Evolutionary conservation across 2,329 filamentous ascomycete species (phyloP), one percentile per base, ranked within the genome.

Genomic region (Aspergillus flavus): DNA sequence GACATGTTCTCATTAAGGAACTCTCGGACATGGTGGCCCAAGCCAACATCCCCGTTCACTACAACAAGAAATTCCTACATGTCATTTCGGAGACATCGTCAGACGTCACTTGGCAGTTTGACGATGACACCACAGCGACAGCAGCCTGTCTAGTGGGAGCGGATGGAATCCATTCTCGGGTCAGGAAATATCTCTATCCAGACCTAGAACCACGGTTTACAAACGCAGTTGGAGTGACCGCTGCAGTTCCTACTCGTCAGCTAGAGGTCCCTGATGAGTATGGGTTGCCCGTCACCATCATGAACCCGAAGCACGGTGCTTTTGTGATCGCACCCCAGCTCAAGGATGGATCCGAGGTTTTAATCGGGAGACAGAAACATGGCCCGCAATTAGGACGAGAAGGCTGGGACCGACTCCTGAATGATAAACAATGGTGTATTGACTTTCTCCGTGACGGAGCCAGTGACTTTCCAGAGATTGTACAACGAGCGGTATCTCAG

Each of bases 91-190:
- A 85, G 59, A 75, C 73, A 0, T 73, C 77, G 0, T 61, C 78
- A 0, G 70, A 71, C 0, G 82, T 87, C 0, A 78, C 73, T 0
- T 84, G 83, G 66, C 77, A 77, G 14, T 85, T 87, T 61, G 72
- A 72, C 0, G 82, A 86, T 59, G 84, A 83, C 1, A 76, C 76
- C 0, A 75, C 69, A 0, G 75, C 68, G 1, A 71, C 67, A 0
- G 82, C 84, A 0, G 67, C 74, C 2, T 69, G 86, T 14, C 79
- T 89, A 0, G 76, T 88, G 19, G 86, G 85, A 0, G 84, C 85
- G 0, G 86, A 89, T 62, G 86, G 87, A 1, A 88, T 89, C 57
- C 84, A 88, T 69, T 87, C 85, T 0, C 78, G 75, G 0, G 83
- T 88, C 0, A 80, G 86, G 3, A 78, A 75, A 4, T 81, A 86